A percentile compares a stretch with the other conserved stretches of the same genome.
phyloP scores from a whole-genome alignment of 768 basidiomycete species.

The Serendipita sp. region DNA sequence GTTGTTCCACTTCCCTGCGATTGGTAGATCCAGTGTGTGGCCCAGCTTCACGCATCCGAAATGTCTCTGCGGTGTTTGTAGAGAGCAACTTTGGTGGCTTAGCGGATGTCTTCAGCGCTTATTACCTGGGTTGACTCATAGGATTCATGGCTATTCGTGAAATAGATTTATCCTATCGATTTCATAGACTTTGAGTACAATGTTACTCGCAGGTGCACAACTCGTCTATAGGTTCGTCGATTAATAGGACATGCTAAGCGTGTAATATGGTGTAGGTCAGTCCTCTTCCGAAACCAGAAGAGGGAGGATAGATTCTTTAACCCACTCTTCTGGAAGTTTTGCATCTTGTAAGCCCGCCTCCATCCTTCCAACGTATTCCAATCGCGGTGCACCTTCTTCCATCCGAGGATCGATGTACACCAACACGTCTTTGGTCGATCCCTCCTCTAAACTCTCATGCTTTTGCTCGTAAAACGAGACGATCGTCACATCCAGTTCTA shows the following conservation, averaged over 20 bases:
- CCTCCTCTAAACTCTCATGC: not conserved
- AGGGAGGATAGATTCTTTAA: not conserved
- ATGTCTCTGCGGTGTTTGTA: too few relatives aligned
- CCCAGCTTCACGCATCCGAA: too few relatives aligned
- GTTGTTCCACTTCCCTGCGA: not conserved
- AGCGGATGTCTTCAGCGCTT: too few relatives aligned
- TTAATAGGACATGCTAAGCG: too few relatives aligned
- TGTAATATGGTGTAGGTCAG: not conserved
- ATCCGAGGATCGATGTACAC: conserved; percentile 5
- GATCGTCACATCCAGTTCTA: not conserved
- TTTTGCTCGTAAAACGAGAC: not conserved
- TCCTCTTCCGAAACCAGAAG: not conserved
- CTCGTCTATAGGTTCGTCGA: too few relatives aligned
- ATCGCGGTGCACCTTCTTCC: not conserved
- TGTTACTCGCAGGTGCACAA: too few relatives aligned
- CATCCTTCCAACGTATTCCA: conserved; percentile 5
- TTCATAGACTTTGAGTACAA: too few relatives aligned
- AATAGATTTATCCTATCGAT: too few relatives aligned
- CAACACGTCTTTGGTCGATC: not conserved
- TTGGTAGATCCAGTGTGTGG: too few relatives aligned
- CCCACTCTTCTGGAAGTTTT: not conserved
- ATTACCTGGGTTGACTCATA: too few relatives aligned
- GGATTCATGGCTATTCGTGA: not conserved
- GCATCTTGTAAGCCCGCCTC: not conserved
- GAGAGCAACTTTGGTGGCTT: too few relatives aligned